phyloP scores from a whole-genome alignment of 805 yeast genomes.

The Candida oleophila region DNA sequence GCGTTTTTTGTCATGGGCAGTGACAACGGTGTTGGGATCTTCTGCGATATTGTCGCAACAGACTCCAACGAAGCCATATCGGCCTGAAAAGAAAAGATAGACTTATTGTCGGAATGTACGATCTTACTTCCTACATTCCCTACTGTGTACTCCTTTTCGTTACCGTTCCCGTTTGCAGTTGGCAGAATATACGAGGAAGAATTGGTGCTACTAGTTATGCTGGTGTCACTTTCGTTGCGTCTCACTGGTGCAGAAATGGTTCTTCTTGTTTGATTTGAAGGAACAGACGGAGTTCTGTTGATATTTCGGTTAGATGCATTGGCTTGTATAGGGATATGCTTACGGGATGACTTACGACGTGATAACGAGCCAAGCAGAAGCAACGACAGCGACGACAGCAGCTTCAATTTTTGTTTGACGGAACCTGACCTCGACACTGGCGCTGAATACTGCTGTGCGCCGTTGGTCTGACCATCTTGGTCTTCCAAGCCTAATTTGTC shows the following conservation, averaged over 20 bases:
- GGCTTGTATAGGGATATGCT: conserved; percentile 1
- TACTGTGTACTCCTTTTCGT: conserved; percentile 3
- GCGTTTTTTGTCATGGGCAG: not conserved
- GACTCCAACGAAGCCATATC: conserved; percentile 15
- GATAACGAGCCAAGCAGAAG: conserved; percentile 2
- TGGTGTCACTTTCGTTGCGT: conserved; percentile 1
- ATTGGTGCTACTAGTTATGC: not conserved
- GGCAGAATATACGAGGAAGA: not conserved
- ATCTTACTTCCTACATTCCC: not conserved
- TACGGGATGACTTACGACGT: conserved; percentile 4
- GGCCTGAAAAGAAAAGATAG: conserved; percentile 25
- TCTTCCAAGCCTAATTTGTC: conserved; percentile 29
- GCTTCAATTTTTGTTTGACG: not conserved
- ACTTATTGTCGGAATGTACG: conserved; percentile 14
- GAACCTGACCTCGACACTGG: not conserved
- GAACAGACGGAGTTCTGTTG: conserved; percentile 5
- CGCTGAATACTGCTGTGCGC: not conserved
- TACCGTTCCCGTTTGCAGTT: not conserved
- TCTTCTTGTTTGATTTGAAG: not conserved
- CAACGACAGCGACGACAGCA: not conserved
- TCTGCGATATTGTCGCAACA: conserved; percentile 4
- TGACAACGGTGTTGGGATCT: not conserved
- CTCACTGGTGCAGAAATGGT: not conserved
- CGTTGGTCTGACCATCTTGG: conserved; percentile 1
- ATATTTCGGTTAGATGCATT: not conserved